Base-by-base conservation (phyloP, 73 alveolate species). In the Uronychia setigera region DNA sequence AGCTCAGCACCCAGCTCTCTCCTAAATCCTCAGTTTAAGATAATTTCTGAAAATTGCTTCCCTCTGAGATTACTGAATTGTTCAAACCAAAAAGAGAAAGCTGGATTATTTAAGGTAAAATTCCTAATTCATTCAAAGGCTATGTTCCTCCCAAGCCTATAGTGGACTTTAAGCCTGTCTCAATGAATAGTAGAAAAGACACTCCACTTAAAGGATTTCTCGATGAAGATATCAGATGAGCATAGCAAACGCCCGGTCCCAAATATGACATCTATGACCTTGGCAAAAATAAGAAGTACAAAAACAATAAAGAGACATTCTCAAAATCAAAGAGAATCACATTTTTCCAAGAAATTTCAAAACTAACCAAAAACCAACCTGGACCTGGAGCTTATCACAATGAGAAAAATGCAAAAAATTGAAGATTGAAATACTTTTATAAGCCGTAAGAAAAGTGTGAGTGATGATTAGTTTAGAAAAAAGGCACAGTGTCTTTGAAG, bases 191-290 rank as follows among this genome's bases (percentile, higher is more conserved):
- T n/a, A n/a, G n/a, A n/a, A n/a, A n/a, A n/a, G n/a, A n/a, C n/a
- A n/a, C n/a, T n/a, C n/a, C 74, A 83, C 29, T 85, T 46, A 74
- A 77, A 58, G 27, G 60, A 26, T 26, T 46, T 19, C 67, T 46
- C 5, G 67, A 46, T 19, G 67, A 46, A 5, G 67, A 46, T 11
- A 19, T 46, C n/a, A 5, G 5, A 5, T 11, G 67, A 19, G 67
- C 67, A 46, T 46, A 5, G n/a, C 5, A 46, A 19, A 19, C 19
- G 19, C 67, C 67, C 5, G 67, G 67, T 19, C 67, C 67, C n/a
- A 46, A 11, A 46, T 46, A 46, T 19, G 67, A 46, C 67, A 5
- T 46, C 67, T 11, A 5, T 46, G 67, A 46, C 67, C n/a, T n/a
- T n/a, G n/a, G n/a, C n/a, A 46, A 46, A 46, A 19, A 11, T 5